Evolutionary conservation across 2,329 filamentous ascomycete species (phyloP).

Genomic region (Capronia americana): DNA sequence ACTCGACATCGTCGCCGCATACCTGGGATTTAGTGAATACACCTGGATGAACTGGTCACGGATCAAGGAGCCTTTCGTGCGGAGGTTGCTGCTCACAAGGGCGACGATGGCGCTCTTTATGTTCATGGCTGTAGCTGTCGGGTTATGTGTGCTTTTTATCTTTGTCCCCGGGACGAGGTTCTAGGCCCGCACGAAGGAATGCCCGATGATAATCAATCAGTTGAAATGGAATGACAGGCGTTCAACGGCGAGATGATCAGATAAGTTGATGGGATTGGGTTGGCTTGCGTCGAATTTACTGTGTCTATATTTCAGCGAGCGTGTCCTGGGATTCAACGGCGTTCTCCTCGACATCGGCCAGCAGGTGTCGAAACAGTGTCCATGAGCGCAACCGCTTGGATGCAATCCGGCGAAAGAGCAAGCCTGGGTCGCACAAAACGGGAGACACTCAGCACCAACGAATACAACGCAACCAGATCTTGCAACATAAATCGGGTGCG

Average conservation of each 20-base stretch:
- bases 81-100: constrained; percentile 81
- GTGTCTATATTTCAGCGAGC: constrained; percentile 1
- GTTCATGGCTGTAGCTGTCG: constrained; percentile 77
- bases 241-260: background rate
- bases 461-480: background rate
- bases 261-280: background rate
- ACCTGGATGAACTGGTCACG: constrained; percentile 90
- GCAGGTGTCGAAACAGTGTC: background rate
- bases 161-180: constrained; percentile 80
- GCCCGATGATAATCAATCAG: background rate
- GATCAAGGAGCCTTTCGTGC: constrained; percentile 89
- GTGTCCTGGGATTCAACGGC: background rate
- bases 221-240: background rate
- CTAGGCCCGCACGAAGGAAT: constrained; percentile 32
- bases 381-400: background rate
- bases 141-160: constrained; percentile 88
- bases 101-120: constrained; percentile 79
- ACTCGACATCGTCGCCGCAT: constrained; percentile 86
- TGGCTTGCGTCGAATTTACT: background rate
- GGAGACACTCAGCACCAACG: no score
- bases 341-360: background rate
- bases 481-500: background rate
- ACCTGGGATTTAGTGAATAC: constrained; percentile 93
- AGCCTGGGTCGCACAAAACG: background rate
- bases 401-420: background rate